Conservation (phyloP, 345 rosid genomes). For the Gossypium ekmanianum region DNA sequence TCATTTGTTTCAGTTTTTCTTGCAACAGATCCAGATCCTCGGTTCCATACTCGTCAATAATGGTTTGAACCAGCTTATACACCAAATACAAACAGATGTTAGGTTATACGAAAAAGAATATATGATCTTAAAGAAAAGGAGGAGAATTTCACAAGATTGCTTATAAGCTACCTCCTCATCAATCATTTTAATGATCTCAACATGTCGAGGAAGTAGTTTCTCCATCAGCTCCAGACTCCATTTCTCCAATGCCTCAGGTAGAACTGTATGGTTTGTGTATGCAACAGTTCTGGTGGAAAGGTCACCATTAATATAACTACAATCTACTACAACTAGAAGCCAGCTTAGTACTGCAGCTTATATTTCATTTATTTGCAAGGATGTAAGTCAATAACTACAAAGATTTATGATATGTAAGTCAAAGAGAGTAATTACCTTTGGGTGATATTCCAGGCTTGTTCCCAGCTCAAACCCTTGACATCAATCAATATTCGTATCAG, state of each 20-base stretch:
- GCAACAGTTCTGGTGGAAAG: slow-evolving; percentile 60
- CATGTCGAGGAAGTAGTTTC: slow-evolving; percentile 66
- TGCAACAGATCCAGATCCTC: slow-evolving; percentile 47
- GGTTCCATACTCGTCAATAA: slow-evolving; percentile 55
- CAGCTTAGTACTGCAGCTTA: neutral
- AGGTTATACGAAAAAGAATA: neutral
- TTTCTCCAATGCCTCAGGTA: slow-evolving; percentile 81
- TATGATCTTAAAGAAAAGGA: neutral
- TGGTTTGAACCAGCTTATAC: slow-evolving; percentile 50
- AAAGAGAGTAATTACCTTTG: slow-evolving; percentile 40
- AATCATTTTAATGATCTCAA: slow-evolving; percentile 69
- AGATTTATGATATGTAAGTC: neutral
- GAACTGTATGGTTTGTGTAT: slow-evolving; percentile 77
- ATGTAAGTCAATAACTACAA: neutral
- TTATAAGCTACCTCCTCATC: slow-evolving; percentile 58
- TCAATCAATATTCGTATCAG: slow-evolving; percentile 65
- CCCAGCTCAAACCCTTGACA: slow-evolving; percentile 66
- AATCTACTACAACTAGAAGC: neutral
- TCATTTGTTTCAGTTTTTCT: slow-evolving; percentile 62
- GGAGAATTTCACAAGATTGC: neutral
- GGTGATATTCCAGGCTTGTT: slow-evolving; percentile 69
- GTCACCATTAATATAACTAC: neutral
- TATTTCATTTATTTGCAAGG: neutral
- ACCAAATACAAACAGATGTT: slow-evolving; percentile 9
- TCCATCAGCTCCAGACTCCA: slow-evolving; percentile 81